Percentiles rank a stretch among this genome's conserved stretches.
These are phyloP conservation scores for Austroboletus eburneus DNA, from an alignment of 768 basidiomycete species.

Conservation along the genomic window DNA sequence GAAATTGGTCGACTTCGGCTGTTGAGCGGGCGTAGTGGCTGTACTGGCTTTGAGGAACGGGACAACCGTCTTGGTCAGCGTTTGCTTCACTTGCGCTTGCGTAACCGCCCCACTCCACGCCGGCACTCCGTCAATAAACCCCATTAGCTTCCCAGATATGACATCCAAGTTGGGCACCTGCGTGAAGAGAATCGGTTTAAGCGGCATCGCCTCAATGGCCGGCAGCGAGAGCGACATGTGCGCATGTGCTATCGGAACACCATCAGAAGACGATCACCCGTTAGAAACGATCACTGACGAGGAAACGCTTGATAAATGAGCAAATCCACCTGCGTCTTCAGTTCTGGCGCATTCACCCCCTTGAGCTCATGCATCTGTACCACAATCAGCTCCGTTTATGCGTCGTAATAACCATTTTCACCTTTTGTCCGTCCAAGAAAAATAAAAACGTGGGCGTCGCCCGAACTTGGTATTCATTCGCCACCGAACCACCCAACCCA, in stretches of 20 bases:
- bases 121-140: constrained; percentile 53
- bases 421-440: constrained; percentile 75
- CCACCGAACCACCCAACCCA: constrained; percentile 59
- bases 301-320: constrained; percentile 76
- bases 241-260: constrained; percentile 57
- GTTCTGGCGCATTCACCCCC: constrained; percentile 65
- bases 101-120: constrained; percentile 32
- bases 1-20: constrained; percentile 37
- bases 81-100: constrained; percentile 42
- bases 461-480: constrained; percentile 56
- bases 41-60: constrained; percentile 64
- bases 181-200: constrained; percentile 71
- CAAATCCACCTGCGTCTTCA: constrained; percentile 70
- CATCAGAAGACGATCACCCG: not conserved
- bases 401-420: constrained; percentile 23
- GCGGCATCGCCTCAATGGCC: constrained; percentile 55
- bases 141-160: constrained; percentile 54
- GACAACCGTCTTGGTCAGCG: constrained; percentile 44
- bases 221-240: constrained; percentile 62
- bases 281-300: constrained; percentile 45
- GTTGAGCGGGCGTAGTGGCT: constrained; percentile 15
- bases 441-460: constrained; percentile 90
- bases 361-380: constrained; percentile 63
- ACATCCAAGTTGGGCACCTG: constrained; percentile 68
- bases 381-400: not conserved